Base-by-base conservation (phyloP, 139 green algal genomes). In the Chlorella sp. region DNA sequence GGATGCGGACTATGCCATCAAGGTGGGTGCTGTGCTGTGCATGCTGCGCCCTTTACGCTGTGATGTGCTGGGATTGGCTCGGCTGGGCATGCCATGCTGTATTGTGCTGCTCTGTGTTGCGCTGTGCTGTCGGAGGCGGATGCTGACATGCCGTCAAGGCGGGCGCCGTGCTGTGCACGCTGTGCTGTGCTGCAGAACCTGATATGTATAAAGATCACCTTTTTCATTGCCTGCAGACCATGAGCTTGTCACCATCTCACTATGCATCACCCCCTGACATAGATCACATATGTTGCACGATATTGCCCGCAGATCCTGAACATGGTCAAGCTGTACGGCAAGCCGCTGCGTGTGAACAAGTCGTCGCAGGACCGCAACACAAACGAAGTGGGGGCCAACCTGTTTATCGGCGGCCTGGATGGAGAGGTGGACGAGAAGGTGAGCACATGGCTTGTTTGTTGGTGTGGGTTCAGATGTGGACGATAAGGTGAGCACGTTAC, bases 351-450 rank as follows among this genome's bases (percentile, higher is more conserved):
- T 9, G 97, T 99, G 24, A 99, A 99, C 94, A 98, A 99, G 92
- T 93, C 97, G 18, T 92, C 93, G 21, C 90, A 97, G 81, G 97
- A 99, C 90, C 97, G 96, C 89, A 94, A 95, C 77, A 93, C 90
- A 12, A 73, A 93, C 39, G 98, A 99, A 34, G 96, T 99, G 28
- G 98, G 98, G 2, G 98, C 98, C 75, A 99, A 99, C 92, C 92
- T 99, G 32, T 99, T 99, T 93, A 97, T 99, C 5, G 98, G 98
- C 9, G 99, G 99, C 90, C 94, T 99, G 21, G 98, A 99, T 91
- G 91, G 96, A 2, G 97, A 99, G 39, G 97, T 99, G 30, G 98
- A 99, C 87, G 98, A 99, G 83, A 99, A 99, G 95, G 95, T 97
- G 75, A 28, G 89, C 5, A 12, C 3, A 1, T 15, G 69, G 69